A percentile compares a stretch with the other conserved stretches of the same genome.
Conservation (phyloP, 345 rosid species). For the Camelina sativa region DNA sequence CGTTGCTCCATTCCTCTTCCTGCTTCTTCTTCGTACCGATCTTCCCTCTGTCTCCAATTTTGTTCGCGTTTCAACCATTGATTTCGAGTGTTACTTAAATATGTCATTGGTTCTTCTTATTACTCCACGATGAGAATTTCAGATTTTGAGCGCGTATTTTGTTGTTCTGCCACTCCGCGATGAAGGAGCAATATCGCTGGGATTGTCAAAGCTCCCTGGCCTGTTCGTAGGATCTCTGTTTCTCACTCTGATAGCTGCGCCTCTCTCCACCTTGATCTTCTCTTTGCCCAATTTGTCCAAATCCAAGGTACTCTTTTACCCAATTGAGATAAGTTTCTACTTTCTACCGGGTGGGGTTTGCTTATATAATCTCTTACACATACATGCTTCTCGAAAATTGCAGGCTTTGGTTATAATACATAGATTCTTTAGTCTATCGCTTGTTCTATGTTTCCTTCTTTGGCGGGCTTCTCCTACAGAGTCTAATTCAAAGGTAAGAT, state of each 20-base stretch:
- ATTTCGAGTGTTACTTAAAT: constrained; percentile 1
- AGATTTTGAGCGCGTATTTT: constrained; percentile 92
- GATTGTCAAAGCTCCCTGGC: constrained; percentile 78
- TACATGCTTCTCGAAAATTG: constrained; percentile 53
- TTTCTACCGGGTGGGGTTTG: no score
- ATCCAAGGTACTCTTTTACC: constrained; percentile 55
- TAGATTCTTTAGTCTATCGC: constrained; percentile 89
- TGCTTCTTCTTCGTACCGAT: constrained; percentile 88
- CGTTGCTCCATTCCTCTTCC: constrained; percentile 74
- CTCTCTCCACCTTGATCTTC: constrained; percentile 84
- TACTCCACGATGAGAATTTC: not conserved
- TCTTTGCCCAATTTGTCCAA: constrained; percentile 78
- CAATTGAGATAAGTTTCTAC: not conserved
- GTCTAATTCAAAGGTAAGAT: constrained; percentile 55
- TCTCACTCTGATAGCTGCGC: constrained; percentile 86
- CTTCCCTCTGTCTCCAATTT: not conserved
- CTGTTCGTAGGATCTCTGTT: constrained; percentile 75
- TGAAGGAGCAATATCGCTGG: constrained; percentile 87
- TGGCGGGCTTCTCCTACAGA: constrained; percentile 72
- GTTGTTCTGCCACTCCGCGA: constrained; percentile 89
- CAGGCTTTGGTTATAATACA: constrained; percentile 95
- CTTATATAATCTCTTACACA: constrained; percentile 28
- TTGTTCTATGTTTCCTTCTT: constrained; percentile 70
- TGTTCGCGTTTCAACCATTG: not conserved
- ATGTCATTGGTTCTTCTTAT: not conserved